A percentile compares a stretch with the other conserved stretches of the same genome.
Evolutionary conservation across 331 rosid species (phyloP).

Genomic region (Dryas integrifolia): DNA sequence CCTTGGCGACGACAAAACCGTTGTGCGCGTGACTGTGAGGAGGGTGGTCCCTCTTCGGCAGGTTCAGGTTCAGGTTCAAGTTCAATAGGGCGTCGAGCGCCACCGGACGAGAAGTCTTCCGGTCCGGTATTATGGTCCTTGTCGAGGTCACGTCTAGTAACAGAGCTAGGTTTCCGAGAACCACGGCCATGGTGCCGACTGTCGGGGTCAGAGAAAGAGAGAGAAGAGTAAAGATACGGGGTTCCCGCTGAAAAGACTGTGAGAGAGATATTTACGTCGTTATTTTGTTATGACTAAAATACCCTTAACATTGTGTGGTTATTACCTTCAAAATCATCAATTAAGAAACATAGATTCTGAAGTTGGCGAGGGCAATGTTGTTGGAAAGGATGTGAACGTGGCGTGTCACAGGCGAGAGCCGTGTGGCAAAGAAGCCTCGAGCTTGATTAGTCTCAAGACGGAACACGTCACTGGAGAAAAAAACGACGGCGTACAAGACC

Average conservation of each 20-base stretch:
- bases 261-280: conserved; percentile 23
- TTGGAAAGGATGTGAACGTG: conserved; percentile 25
- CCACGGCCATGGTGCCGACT: conserved; percentile 48
- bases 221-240: conserved; percentile 11
- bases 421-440: conserved; percentile 28
- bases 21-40: conserved; percentile 20
- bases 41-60: conserved; percentile 47
- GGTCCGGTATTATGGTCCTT: conserved; percentile 41
- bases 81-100: conserved; percentile 54
- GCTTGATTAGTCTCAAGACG: not conserved
- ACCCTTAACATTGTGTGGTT: not conserved
- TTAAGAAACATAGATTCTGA: not conserved
- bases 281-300: conserved; percentile 21
- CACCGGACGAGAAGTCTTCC: conserved; percentile 47
- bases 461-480: not conserved
- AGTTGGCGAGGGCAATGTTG: not conserved
- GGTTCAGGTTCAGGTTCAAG: conserved; percentile 26
- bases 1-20: conserved; percentile 37
- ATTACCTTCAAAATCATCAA: not conserved
- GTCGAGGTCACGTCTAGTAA: conserved; percentile 61
- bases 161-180: conserved; percentile 68
- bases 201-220: conserved; percentile 11
- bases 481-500: conserved; percentile 20
- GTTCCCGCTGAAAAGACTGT: conserved; percentile 40
- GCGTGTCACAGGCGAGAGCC: conserved; percentile 35